Evolutionary conservation across 345 rosid species (phyloP), one percentile per base, ranked within the genome.

Genomic region (Salix suchowensis): DNA sequence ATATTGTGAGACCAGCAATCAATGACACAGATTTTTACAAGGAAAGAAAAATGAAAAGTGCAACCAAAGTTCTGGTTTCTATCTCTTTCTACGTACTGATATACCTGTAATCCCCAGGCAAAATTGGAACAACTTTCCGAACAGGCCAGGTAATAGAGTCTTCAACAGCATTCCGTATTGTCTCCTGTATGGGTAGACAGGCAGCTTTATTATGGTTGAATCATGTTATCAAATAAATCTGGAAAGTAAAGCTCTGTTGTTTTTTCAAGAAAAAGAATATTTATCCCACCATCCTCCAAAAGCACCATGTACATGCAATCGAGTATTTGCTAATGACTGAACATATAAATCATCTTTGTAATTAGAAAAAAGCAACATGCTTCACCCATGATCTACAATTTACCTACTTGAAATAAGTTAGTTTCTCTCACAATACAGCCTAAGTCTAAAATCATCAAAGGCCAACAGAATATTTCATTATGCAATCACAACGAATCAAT

Each of bases 141-240:
- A 92, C 96, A 79, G 99, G 99, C 99, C 99, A 96, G 64, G 97
- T 94, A 74, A 96, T 94, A 42, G 97, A 89, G 77, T 94, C 99
- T 83, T 96, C 99, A 76, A 96, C 81, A 9, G 99, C 98, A 90
- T 96, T 91, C 19, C 84, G 77, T 77, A 96, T 96, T 39, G 97
- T 94, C 74, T 86, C 95, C 99, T 96, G 91, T 79, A 80, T 61
- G 81, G 64, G 64, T 46, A 61, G 79, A 81, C 71, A n/a, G 75
- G 62, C 48, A 19, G 24, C 55, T 21, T 76, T 50, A 65, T 44
- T 5, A 66, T 64, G 50, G 44, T 13, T 26, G 23, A n/a, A 36
- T 71, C 73, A 55, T 24, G 9, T 32, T 74, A 32, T 37, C 44
- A 48, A 13, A 18, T 15, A 42, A 68, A 65, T 65, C 60, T 60